phyloP scores from a whole-genome alignment of 140 eudicot species.

The Anethum foeniculum region DNA sequence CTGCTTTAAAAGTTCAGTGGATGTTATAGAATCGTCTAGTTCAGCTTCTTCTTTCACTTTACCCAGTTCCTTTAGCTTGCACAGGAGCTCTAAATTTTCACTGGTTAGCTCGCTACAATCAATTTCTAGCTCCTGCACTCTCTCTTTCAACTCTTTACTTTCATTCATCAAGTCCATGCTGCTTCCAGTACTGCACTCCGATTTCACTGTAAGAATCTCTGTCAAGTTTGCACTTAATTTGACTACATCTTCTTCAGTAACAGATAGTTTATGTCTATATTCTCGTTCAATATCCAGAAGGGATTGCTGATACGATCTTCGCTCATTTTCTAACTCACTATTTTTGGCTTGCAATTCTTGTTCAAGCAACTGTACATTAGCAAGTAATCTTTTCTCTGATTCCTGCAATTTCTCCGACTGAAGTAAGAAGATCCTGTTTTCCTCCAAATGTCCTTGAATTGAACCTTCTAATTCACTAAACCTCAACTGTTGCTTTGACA shows the following conservation, averaged over 20 bases:
- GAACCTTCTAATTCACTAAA: constrained; percentile 35
- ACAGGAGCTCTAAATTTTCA: constrained; percentile 58
- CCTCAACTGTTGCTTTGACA: constrained; percentile 31
- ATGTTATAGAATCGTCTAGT: constrained; percentile 8
- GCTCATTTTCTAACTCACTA: constrained; percentile 42
- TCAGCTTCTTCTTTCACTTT: constrained; percentile 23
- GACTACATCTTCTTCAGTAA: constrained; percentile 60
- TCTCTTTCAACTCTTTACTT: constrained; percentile 37
- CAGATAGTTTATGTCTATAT: constrained; percentile 32
- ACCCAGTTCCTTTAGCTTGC: constrained; percentile 57
- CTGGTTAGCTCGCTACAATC: constrained; percentile 64
- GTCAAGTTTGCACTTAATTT: constrained; percentile 42
- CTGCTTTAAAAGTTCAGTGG: constrained; percentile 26
- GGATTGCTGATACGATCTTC: constrained; percentile 26
- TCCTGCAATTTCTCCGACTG: constrained; percentile 52
- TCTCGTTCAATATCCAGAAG: constrained; percentile 39
- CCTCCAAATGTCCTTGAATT: constrained; percentile 35
- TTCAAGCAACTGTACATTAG: constrained; percentile 47
- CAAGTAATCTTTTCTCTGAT: constrained; percentile 52
- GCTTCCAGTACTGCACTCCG: not conserved
- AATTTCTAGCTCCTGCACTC: constrained; percentile 51
- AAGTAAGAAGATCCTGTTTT: constrained; percentile 35
- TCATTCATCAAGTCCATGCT: constrained; percentile 37
- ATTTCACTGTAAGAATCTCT: constrained; percentile 14
- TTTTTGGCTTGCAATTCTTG: constrained; percentile 52